phyloP scores from a whole-genome alignment of 768 basidiomycete species.

The Auricularia sp. region DNA sequence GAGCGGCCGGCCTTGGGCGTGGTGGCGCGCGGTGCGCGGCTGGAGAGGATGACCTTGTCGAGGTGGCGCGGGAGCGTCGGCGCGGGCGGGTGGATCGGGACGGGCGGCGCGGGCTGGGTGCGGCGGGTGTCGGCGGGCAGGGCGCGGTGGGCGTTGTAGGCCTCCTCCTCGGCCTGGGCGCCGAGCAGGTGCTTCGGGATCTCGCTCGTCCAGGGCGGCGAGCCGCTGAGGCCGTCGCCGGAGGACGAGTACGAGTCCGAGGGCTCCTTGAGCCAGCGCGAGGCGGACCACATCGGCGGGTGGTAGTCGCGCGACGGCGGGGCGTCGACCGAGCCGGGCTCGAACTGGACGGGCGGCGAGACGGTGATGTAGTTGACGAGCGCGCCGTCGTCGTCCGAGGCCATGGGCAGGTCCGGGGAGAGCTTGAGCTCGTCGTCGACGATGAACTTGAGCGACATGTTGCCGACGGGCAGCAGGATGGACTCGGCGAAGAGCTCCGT shows the following conservation, averaged over 20 bases:
- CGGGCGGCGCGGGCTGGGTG: conserved; percentile 36
- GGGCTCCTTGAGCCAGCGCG: conserved; percentile 1
- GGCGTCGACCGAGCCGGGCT: conserved; percentile 10
- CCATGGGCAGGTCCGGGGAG: conserved; percentile 51
- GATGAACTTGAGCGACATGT: conserved; percentile 89
- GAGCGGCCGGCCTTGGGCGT: background rate
- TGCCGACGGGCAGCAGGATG: conserved; percentile 67
- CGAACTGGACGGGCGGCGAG: conserved; percentile 16
- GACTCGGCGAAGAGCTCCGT: conserved; percentile 22
- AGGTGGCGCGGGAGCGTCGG: conserved; percentile 82
- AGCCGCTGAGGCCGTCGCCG: conserved; percentile 8
- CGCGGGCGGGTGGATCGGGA: conserved; percentile 78
- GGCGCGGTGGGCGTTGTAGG: conserved; percentile 36
- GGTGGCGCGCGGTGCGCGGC: conserved; percentile 16
- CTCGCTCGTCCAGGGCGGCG: conserved; percentile 59
- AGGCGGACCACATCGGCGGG: conserved; percentile 7
- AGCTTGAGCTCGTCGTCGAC: conserved; percentile 76
- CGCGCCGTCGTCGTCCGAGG: conserved; percentile 81
- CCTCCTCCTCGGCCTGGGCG: conserved; percentile 79
- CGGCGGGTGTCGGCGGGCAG: conserved; percentile 21
- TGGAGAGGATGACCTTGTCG: conserved; percentile 87
- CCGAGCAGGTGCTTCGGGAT: conserved; percentile 70
- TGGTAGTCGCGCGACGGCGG: conserved; percentile 36
- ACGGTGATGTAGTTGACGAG: conserved; percentile 87
- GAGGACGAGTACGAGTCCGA: conserved; percentile 5